Conservation (phyloP, 441 rosid genomes). For the Populus hybrid region DNA sequence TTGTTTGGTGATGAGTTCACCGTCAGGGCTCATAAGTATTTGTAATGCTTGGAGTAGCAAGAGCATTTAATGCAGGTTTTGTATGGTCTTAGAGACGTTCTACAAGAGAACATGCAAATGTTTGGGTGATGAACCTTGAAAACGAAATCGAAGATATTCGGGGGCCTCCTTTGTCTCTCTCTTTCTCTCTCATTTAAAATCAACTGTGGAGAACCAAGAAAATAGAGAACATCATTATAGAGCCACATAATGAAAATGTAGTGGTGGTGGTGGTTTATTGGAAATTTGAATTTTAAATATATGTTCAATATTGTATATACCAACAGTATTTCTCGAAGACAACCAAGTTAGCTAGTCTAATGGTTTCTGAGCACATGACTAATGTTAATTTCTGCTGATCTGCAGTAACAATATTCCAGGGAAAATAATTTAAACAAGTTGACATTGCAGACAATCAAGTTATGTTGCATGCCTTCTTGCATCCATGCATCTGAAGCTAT, state of each 20-base stretch:
- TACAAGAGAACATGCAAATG: slow-evolving; percentile 65
- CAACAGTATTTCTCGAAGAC: background rate
- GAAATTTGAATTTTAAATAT: background rate
- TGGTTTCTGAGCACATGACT: background rate
- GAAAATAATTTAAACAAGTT: background rate
- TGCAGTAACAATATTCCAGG: background rate
- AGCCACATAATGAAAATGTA: slow-evolving; percentile 12
- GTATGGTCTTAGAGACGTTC: slow-evolving; percentile 32
- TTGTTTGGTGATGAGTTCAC: slow-evolving; percentile 12
- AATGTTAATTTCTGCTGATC: background rate
- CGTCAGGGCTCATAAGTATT: slow-evolving; percentile 22
- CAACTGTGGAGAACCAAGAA: background rate
- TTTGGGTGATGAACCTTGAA: slow-evolving; percentile 37
- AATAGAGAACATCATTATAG: slow-evolving; percentile 3
- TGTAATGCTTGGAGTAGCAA: slow-evolving; percentile 33
- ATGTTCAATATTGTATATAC: background rate
- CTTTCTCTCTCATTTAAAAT: background rate
- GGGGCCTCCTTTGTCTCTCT: slow-evolving; percentile 43
- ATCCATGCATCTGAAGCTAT: too few relatives aligned
- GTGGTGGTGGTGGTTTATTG: background rate
- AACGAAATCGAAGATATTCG: slow-evolving; percentile 30
- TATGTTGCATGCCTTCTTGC: too few relatives aligned
- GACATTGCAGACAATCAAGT: background rate
- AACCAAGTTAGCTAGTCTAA: background rate
- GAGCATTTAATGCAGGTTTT: slow-evolving; percentile 55